Evolutionary conservation across 345 rosid genomes (phyloP).

Genomic region (Pistacia atlantica): DNA sequence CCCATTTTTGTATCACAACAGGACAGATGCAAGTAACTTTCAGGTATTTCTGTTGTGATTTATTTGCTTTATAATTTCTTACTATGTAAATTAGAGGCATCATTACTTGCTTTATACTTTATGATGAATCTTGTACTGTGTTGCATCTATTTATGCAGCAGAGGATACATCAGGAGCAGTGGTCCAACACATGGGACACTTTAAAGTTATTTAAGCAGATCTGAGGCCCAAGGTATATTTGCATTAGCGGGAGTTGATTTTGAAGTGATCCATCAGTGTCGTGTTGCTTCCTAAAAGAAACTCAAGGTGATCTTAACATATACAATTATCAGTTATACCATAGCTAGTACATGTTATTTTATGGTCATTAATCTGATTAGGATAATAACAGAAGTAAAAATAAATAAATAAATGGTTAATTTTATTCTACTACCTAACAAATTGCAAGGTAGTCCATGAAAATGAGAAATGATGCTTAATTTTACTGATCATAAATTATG

Average conservation of each 20-base stretch:
- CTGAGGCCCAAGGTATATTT: slow-evolving; percentile 82
- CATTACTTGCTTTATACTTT: slow-evolving; percentile 14
- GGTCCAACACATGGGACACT: slow-evolving; percentile 85
- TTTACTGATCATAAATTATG: too few relatives aligned
- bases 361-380: too few relatives aligned
- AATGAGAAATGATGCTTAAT: too few relatives aligned
- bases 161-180: slow-evolving; percentile 80
- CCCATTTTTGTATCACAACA: slow-evolving; percentile 58
- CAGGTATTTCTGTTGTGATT: slow-evolving; percentile 38
- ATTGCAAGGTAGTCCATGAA: too few relatives aligned
- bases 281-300: slow-evolving; percentile 5
- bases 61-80: slow-evolving; percentile 12
- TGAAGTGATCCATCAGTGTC: neutral
- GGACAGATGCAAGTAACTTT: slow-evolving; percentile 61
- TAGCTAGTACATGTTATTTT: too few relatives aligned
- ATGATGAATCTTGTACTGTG: neutral
- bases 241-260: neutral
- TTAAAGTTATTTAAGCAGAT: slow-evolving; percentile 83
- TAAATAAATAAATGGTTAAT: too few relatives aligned
- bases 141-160: slow-evolving; percentile 34
- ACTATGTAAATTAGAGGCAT: neutral
- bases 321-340: neutral
- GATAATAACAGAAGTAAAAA: too few relatives aligned
- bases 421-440: too few relatives aligned
- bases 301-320: neutral